Evolutionary conservation across 148 eudicot genomes (phyloP).

Genomic region (Heliosperma pusillum): DNA sequence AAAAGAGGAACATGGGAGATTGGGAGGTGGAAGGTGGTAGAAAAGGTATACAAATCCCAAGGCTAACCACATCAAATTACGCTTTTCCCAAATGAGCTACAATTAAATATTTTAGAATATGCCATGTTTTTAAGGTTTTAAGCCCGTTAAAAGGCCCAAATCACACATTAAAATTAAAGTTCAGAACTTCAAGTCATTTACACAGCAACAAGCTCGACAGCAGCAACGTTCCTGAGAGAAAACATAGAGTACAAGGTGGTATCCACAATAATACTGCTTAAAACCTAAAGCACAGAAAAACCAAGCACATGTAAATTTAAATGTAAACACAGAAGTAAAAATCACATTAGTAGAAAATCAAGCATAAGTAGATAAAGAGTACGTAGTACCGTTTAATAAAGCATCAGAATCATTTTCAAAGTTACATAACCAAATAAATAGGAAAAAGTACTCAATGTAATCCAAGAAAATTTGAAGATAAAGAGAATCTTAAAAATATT

Average conservation of each 20-base stretch:
- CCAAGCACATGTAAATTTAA: background rate
- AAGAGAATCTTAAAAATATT: conserved; percentile 29
- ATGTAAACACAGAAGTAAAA: background rate
- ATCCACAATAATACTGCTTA: background rate
- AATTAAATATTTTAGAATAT: background rate
- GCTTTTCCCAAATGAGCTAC: background rate
- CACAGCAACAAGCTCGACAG: background rate
- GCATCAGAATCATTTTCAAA: conserved; percentile 33
- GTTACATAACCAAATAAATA: conserved; percentile 23
- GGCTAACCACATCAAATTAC: background rate
- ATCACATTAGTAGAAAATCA: background rate
- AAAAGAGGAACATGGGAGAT: background rate
- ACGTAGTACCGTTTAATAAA: conserved; percentile 24
- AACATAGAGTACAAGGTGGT: background rate
- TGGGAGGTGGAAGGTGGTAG: too few species aligned
- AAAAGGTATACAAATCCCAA: background rate
- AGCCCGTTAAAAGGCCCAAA: background rate
- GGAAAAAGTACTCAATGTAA: conserved; percentile 21
- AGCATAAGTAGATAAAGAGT: conserved; percentile 9
- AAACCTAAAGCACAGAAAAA: background rate
- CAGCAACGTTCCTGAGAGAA: background rate
- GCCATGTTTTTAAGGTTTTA: background rate
- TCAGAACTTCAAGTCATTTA: background rate
- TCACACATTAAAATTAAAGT: background rate
- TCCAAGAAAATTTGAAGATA: conserved; percentile 33